phyloP scores from a whole-genome alignment of 306 rosid genomes.

The Gynostemma pentaphyllum region DNA sequence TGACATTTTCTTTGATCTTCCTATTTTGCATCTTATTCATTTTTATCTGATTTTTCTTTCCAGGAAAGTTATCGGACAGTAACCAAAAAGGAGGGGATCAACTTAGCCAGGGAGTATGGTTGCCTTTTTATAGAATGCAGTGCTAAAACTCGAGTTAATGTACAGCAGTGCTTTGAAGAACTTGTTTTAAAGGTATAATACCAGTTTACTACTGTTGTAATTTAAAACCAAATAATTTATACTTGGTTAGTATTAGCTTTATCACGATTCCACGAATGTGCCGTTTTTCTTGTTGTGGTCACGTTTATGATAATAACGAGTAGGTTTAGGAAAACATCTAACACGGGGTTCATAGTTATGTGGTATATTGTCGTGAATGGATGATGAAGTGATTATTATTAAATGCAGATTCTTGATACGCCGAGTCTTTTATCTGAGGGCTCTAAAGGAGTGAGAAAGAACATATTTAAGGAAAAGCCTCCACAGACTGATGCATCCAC shows the following conservation, averaged over 20 bases:
- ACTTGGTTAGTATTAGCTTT: not conserved
- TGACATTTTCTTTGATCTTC: not conserved
- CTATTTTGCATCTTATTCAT: not conserved
- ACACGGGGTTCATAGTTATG: too few species aligned
- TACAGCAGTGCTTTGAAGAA: slow-evolving; percentile 93
- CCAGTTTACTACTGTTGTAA: not conserved
- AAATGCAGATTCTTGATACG: slow-evolving; percentile 75
- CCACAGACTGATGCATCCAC: slow-evolving; percentile 49
- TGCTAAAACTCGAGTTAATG: slow-evolving; percentile 94
- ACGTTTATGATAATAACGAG: not conserved
- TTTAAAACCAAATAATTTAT: not conserved
- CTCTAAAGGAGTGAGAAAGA: slow-evolving; percentile 64
- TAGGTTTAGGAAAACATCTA: too few species aligned
- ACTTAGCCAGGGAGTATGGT: slow-evolving; percentile 81
- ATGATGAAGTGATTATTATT: not conserved
- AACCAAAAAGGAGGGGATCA: slow-evolving; percentile 84
- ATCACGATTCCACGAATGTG: not conserved
- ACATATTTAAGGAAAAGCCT: slow-evolving; percentile 65
- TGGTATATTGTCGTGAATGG: too few species aligned
- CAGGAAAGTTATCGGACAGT: slow-evolving; percentile 82
- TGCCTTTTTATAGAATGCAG: slow-evolving; percentile 92
- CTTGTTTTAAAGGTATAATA: slow-evolving; percentile 74
- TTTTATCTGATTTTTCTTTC: slow-evolving; percentile 4
- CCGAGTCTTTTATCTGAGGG: slow-evolving; percentile 91
- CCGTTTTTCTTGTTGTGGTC: not conserved